Percentiles rank a stretch among this genome's conserved stretches.
Conservation (phyloP, 1,139 yeast genomes). For the Nadsonia starkeyi-henricii region DNA sequence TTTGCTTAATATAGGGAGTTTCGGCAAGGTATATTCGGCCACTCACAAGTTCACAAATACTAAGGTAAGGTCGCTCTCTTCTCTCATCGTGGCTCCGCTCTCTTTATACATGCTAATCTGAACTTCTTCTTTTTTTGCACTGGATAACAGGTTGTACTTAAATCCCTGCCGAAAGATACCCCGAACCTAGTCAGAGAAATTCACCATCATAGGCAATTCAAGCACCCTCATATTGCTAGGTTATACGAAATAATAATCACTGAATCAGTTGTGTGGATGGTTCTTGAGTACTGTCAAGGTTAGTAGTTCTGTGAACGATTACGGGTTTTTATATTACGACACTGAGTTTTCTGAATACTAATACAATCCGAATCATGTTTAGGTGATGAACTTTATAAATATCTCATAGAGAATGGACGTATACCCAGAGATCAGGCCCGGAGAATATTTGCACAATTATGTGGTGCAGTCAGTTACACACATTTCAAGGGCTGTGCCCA, state of each 20-base stretch:
- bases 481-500: constrained; percentile 71
- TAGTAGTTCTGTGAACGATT: no score
- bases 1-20: constrained; percentile 34
- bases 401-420: constrained; percentile 39
- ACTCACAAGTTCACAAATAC: constrained; percentile 56
- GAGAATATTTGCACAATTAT: constrained; percentile 59
- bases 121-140: no score
- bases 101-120: no score
- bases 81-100: no score
- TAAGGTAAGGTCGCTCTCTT: constrained; percentile 31
- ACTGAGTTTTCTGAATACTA: not conserved
- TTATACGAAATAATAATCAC: constrained; percentile 78
- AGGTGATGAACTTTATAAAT: constrained; percentile 72
- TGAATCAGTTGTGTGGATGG: constrained; percentile 74
- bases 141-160: constrained; percentile 44
- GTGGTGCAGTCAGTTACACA: constrained; percentile 72
- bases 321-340: no score
- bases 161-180: constrained; percentile 70
- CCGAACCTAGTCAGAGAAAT: constrained; percentile 89
- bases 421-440: constrained; percentile 39
- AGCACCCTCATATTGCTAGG: constrained; percentile 72
- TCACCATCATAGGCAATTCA: constrained; percentile 72
- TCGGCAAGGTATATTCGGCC: constrained; percentile 84
- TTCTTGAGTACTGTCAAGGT: constrained; percentile 42
- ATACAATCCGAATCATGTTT: constrained; percentile 50